Conservation (phyloP, 2,329 filamentous ascomycete genomes). For the Paecilomyces fulvus region DNA sequence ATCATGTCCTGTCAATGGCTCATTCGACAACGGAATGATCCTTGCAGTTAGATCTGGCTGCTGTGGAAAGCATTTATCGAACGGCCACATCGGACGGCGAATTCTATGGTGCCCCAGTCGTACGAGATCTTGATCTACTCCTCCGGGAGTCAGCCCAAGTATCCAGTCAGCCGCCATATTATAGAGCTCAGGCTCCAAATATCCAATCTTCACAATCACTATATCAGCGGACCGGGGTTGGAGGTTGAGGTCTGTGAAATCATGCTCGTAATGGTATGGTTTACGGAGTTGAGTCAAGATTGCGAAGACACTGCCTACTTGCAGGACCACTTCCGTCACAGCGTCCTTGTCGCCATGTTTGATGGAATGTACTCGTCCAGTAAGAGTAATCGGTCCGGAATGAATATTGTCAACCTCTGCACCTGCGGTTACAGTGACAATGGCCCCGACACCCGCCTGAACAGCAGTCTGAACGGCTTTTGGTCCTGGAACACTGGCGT, state of each 20-base stretch:
- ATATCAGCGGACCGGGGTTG: constrained; percentile 40
- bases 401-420: constrained; percentile 43
- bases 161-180: constrained; percentile 49
- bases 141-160: constrained; percentile 46
- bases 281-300: constrained; percentile 47
- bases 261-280: constrained; percentile 46
- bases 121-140: constrained; percentile 46
- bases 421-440: constrained; percentile 44
- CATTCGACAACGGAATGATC: constrained; percentile 27
- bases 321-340: constrained; percentile 41
- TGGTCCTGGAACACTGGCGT: constrained; percentile 45
- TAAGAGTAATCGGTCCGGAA: constrained; percentile 43
- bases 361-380: constrained; percentile 43
- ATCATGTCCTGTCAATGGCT: constrained; percentile 3
- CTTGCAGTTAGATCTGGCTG: constrained; percentile 28
- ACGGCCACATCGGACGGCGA: constrained; percentile 43
- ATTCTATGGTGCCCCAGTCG: constrained; percentile 43
- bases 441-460: constrained; percentile 39
- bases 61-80: constrained; percentile 28
- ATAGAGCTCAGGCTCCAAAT: constrained; percentile 47
- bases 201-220: constrained; percentile 50
- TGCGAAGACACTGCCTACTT: constrained; percentile 43
- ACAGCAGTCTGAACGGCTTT: constrained; percentile 36
- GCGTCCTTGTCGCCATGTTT: constrained; percentile 44
- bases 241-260: constrained; percentile 44